A percentile compares a stretch with the other conserved stretches of the same genome.
Evolutionary conservation across 2,329 filamentous ascomycete species (phyloP).

Genomic region (Rutstroemia sp.): DNA sequence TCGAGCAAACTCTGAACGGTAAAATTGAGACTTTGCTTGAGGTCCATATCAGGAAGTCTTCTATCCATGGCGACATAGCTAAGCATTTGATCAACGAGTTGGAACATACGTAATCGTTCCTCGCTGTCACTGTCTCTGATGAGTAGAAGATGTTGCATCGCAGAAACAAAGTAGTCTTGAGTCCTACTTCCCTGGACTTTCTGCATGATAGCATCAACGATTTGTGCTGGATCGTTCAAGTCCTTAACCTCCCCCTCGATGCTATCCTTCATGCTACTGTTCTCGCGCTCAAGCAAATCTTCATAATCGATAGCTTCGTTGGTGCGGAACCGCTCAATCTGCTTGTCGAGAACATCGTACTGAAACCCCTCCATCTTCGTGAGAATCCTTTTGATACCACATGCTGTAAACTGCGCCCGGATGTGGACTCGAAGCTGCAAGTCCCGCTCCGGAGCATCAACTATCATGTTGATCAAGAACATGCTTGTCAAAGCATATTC

Average conservation of each 20-base stretch:
- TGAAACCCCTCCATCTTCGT: constrained; percentile 98
- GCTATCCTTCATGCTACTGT: constrained; percentile 82
- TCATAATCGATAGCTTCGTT: constrained; percentile 99
- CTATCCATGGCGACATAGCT: constrained; percentile 99
- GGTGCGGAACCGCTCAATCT: constrained; percentile 84
- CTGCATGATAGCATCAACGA: constrained; percentile 85
- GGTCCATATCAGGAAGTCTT: constrained; percentile 88
- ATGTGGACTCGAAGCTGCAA: constrained; percentile 90
- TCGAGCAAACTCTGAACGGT: constrained; percentile 93
- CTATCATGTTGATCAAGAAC: constrained; percentile 92
- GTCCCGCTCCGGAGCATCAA: constrained; percentile 84
- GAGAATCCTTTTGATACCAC: constrained; percentile 88
- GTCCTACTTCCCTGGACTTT: constrained; percentile 77
- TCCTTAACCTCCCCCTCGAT: constrained; percentile 65
- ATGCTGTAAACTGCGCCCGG: constrained; percentile 89
- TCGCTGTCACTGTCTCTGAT: constrained; percentile 89
- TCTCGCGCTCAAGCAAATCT: constrained; percentile 87
- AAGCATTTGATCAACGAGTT: constrained; percentile 96
- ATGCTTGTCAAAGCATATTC: constrained; percentile 95
- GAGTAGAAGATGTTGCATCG: constrained; percentile 88
- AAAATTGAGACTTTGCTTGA: constrained; percentile 96
- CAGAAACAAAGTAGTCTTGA: constrained; percentile 92
- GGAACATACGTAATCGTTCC: constrained; percentile 90
- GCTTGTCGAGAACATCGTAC: constrained; percentile 97
- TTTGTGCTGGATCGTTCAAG: constrained; percentile 85